Evolutionary conservation across 1,139 yeast genomes (phyloP), one percentile per base, ranked within the genome.

Genomic region (Spencermartinsiella ligniputridi): DNA sequence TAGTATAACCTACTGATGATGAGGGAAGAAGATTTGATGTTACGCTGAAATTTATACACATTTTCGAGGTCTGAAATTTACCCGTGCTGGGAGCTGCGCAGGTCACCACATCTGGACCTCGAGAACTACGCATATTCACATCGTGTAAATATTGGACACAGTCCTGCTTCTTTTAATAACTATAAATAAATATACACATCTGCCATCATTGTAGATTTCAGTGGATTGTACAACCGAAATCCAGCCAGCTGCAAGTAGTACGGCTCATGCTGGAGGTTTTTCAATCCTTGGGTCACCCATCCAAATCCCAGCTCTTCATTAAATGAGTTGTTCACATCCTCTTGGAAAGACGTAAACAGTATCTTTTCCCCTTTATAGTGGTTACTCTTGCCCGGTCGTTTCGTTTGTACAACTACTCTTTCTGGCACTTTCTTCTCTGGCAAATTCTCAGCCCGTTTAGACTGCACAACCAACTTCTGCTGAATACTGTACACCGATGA

Each of bases 1-100:
- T 56, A 56, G 60, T 51, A 56, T 56, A 56, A 56, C 60, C 60
- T 56, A 56, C 60, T 56, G 60, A 55, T 56, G 60, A 43, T 43
- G 53, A 54, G 50, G 49, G 45, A 47, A 41, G 25, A 34, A 27
- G 15, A 27, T 8, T 27, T 27, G 15, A 9, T 27, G 8, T 22
- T 22, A 35, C 20, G 40, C 15, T 20, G 40, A 18, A 15, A 19
- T 27, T 16, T 30, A 15, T 20, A 12, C 13, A n/a, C n/a, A n/a
- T n/a, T n/a, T n/a, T n/a, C n/a, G n/a, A n/a, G n/a, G n/a, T n/a
- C n/a, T n/a, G n/a, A n/a, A n/a, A n/a, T n/a, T n/a, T n/a, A n/a
- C n/a, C n/a, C n/a, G n/a, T n/a, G n/a, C n/a, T n/a, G n/a, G n/a
- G n/a, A n/a, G n/a, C n/a, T n/a, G n/a, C n/a, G n/a, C n/a, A n/a